Evolutionary conservation across 352 stramenopile genomes (phyloP).

Genomic region (Globisporangium alternatum): DNA sequence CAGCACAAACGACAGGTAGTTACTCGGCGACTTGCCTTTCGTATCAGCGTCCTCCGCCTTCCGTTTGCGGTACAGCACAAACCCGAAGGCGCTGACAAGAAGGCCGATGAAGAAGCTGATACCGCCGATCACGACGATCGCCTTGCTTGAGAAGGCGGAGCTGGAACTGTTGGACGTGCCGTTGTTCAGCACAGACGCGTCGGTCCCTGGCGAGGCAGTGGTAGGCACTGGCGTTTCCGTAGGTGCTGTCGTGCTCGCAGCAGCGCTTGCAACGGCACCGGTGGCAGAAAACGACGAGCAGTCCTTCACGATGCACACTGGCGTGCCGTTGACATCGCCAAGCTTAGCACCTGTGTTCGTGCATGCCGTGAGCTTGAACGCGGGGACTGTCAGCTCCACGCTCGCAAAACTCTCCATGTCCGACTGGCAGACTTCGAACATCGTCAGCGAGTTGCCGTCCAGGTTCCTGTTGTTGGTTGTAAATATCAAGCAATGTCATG

Average conservation of each 20-base stretch:
- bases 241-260: neutral
- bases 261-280: neutral
- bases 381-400: slow-evolving; percentile 15
- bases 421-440: slow-evolving; percentile 43
- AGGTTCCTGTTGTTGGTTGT: slow-evolving; percentile 21
- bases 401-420: slow-evolving; percentile 41
- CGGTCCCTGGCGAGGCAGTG: neutral
- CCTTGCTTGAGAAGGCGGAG: slow-evolving; percentile 37
- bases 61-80: slow-evolving; percentile 34
- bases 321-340: slow-evolving; percentile 5
- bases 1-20: slow-evolving; percentile 29
- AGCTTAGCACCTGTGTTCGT: neutral
- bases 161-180: slow-evolving; percentile 2
- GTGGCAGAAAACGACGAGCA: neutral
- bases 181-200: slow-evolving; percentile 4
- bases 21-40: slow-evolving; percentile 24
- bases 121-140: slow-evolving; percentile 50
- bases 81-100: slow-evolving; percentile 34
- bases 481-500: neutral
- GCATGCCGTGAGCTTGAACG: slow-evolving; percentile 23
- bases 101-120: slow-evolving; percentile 44
- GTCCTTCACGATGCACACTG: slow-evolving; percentile 12
- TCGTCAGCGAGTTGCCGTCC: slow-evolving; percentile 41
- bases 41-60: slow-evolving; percentile 17
- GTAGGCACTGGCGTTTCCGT: neutral